Evolutionary conservation across 2,329 filamentous ascomycete species (phyloP), one percentile per base, ranked within the genome.

Genomic region (Cucurbitaria berberidis): DNA sequence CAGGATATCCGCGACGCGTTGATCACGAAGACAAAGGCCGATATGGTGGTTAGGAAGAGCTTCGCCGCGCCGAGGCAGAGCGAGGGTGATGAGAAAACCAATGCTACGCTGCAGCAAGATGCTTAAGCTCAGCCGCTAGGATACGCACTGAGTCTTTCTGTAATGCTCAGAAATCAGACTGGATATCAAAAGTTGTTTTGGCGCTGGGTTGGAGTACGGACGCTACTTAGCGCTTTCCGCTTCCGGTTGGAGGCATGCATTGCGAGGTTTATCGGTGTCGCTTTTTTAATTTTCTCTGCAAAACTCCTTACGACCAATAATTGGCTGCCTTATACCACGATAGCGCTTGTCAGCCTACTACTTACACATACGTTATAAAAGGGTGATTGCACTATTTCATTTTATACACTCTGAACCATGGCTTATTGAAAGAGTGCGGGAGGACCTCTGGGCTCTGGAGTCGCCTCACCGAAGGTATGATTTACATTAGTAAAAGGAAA

Each of bases 1-100:
- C 63, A 74, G 46, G 75, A 78, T 40, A 78, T 80, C 26, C 67
- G 77, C 16, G 75, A 78, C 48, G 77, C 77, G 43, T 57, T 80
- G 45, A 74, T 75, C 66, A 74, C 72, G 0, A 79, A 78, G 72
- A 74, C 72, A 8, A 71, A 65, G 58, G 66, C 68, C 3, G 71
- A 74, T 50, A 74, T 75, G 72, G 38, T 36, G 26, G 62, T 73
- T 3, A 38, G 70, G n/a, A 67, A 63, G 60, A 71, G 69, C 36
- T 70, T 70, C 40, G 63, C 61, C 1, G 60, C 52, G 15, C 43
- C 59, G 1, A 40, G 68, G 41, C 49, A 57, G 24, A 64, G 59
- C 26, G 57, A 62, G 40, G 48, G 54, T 1, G 66, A 69, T 3
- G 68, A 69, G 48, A 68, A 70, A 53, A 35, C 46, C 7, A 45